These are phyloP conservation scores for Fusarium metavorans DNA, from an alignment of 2,329 filamentous ascomycete species.

Conservation along the genomic window DNA sequence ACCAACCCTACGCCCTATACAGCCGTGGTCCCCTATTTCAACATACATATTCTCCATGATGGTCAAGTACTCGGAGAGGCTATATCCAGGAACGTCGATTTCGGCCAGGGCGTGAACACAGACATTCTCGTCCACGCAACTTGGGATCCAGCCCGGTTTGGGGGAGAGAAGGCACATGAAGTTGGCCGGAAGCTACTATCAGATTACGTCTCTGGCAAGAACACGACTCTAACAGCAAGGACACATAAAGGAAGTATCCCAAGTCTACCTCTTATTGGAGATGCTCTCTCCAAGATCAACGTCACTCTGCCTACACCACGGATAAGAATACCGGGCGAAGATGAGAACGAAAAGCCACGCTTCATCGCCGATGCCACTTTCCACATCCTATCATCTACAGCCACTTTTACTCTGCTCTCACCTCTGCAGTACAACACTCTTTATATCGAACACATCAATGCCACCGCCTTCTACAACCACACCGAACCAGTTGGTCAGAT, in stretches of 20 bases:
- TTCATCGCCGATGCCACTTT: slow-evolving; percentile 91
- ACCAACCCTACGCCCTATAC: slow-evolving; percentile 93
- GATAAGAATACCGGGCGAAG: slow-evolving; percentile 68
- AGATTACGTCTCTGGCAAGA: slow-evolving; percentile 87
- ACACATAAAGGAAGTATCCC: slow-evolving; percentile 81
- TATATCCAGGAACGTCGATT: slow-evolving; percentile 70
- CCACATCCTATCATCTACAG: slow-evolving; percentile 87
- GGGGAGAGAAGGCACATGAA: slow-evolving; percentile 70
- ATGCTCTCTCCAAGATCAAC: slow-evolving; percentile 77
- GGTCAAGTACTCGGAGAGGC: slow-evolving; percentile 81
- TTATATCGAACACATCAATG: slow-evolving; percentile 83
- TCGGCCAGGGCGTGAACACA: slow-evolving; percentile 78
- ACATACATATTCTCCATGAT: slow-evolving; percentile 81
- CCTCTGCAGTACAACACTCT: slow-evolving; percentile 80
- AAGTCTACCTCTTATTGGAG: slow-evolving; percentile 75
- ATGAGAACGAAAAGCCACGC: slow-evolving; percentile 57
- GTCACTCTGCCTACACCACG: slow-evolving; percentile 79
- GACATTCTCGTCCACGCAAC: slow-evolving; percentile 74
- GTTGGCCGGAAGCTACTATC: slow-evolving; percentile 82
- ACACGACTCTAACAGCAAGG: slow-evolving; percentile 82
- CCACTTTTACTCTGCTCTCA: slow-evolving; percentile 84
- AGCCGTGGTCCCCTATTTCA: slow-evolving; percentile 83
- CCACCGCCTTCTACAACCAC: slow-evolving; percentile 86
- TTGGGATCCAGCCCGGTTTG: slow-evolving; percentile 77
- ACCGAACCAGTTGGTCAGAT: slow-evolving; percentile 84